Percentiles rank a stretch among this genome's conserved stretches.
Evolutionary conservation across 2,329 filamentous ascomycete species (phyloP).

Genomic region (Alternaria viburni): DNA sequence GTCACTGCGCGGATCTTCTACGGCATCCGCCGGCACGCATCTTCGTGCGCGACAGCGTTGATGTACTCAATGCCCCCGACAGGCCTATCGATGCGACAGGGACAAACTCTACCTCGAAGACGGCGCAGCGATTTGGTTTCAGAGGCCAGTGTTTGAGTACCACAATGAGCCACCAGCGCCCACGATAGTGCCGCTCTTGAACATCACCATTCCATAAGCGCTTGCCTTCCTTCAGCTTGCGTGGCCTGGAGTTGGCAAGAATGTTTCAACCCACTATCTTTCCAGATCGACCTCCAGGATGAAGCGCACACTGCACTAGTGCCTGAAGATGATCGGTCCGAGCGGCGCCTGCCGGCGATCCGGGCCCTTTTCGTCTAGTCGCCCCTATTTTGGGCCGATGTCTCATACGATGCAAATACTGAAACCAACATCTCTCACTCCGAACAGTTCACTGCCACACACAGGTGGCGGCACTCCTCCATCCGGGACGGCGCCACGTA

Average conservation of each 20-base stretch:
- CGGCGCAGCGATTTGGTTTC: not conserved
- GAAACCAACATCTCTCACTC: slow-evolving; percentile 5
- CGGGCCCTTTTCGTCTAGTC: not conserved
- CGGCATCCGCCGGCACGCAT: not conserved
- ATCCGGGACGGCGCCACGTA: slow-evolving; percentile 2
- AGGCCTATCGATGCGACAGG: not conserved
- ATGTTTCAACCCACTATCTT: not conserved
- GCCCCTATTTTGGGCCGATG: slow-evolving; percentile 1
- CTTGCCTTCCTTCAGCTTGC: not conserved
- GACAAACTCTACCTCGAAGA: not conserved
- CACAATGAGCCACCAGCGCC: not conserved
- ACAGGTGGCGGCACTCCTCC: not conserved
- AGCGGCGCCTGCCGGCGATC: slow-evolving; percentile 12
- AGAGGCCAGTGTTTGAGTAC: not conserved
- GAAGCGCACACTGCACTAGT: not conserved
- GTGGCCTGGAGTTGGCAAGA: not conserved
- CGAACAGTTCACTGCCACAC: not conserved
- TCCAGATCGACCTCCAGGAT: not conserved
- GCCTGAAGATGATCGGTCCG: slow-evolving; percentile 2
- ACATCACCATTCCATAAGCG: not conserved
- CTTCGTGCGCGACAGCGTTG: not conserved
- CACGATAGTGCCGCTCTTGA: not conserved
- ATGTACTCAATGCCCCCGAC: not conserved
- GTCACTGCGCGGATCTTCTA: not conserved
- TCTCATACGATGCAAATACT: slow-evolving; percentile 2